Conservation (phyloP, 2,329 filamentous ascomycete species). For the Rhinocladiella similis region DNA sequence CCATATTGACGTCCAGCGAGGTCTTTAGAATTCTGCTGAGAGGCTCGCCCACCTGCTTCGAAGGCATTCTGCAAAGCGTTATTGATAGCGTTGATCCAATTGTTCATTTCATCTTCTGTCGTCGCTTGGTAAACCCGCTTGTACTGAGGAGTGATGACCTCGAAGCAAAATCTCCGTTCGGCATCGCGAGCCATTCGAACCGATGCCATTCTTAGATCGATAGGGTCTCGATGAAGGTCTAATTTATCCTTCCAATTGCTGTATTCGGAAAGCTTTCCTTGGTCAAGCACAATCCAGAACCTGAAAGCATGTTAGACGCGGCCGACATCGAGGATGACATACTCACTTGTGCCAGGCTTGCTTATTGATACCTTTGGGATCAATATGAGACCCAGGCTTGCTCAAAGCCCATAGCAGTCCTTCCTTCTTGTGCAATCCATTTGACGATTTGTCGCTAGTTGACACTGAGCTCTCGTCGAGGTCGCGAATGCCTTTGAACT, state of each 20-base stretch:
- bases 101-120: slow-evolving; percentile 96
- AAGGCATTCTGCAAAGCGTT: slow-evolving; percentile 92
- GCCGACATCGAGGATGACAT: background rate
- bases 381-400: slow-evolving; percentile 87
- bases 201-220: slow-evolving; percentile 94
- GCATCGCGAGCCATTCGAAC: slow-evolving; percentile 93
- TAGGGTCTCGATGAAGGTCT: slow-evolving; percentile 96
- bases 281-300: slow-evolving; percentile 98
- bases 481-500: slow-evolving; percentile 90
- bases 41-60: slow-evolving; percentile 67
- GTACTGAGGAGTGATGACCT: slow-evolving; percentile 94
- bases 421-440: slow-evolving; percentile 77
- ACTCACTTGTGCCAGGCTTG: slow-evolving; percentile 98
- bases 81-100: slow-evolving; percentile 94
- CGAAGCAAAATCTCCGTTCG: slow-evolving; percentile 94
- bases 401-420: slow-evolving; percentile 93
- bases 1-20: slow-evolving; percentile 82
- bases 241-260: slow-evolving; percentile 99
- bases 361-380: slow-evolving; percentile 93
- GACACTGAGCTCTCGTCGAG: slow-evolving; percentile 78
- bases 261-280: slow-evolving; percentile 95
- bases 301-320: slow-evolving; percentile 49
- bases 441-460: slow-evolving; percentile 49
- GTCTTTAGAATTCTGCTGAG: slow-evolving; percentile 53
- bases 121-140: slow-evolving; percentile 97